Evolutionary conservation across 2,329 filamentous ascomycete genomes (phyloP).

Genomic region (Hortaea werneckii): DNA sequence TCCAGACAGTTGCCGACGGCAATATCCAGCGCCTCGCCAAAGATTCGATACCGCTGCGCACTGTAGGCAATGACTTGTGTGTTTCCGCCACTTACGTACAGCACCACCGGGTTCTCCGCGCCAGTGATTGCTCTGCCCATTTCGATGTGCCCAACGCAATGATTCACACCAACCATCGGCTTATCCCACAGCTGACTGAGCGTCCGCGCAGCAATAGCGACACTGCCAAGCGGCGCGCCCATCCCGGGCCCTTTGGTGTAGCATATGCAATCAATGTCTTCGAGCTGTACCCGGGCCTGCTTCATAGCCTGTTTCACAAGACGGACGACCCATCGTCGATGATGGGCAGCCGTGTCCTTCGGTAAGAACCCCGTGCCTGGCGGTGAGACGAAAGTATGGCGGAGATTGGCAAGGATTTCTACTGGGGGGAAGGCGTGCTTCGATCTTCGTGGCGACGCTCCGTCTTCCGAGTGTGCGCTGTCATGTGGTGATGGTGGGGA

Average conservation of each 20-base stretch:
- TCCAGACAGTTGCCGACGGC: conserved; percentile 97
- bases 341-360: conserved; percentile 90
- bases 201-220: conserved; percentile 76
- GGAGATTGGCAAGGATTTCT: conserved; percentile 79
- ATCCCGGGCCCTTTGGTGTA: conserved; percentile 94
- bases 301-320: conserved; percentile 71
- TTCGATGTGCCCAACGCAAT: conserved; percentile 97
- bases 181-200: conserved; percentile 75
- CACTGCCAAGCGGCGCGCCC: conserved; percentile 82
- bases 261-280: conserved; percentile 81
- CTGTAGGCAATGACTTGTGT: conserved; percentile 97
- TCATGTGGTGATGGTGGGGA: conserved; percentile 24
- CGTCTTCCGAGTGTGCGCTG: conserved; percentile 24
- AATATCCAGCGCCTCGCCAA: conserved; percentile 94
- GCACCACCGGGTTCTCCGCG: conserved; percentile 80
- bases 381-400: conserved; percentile 85
- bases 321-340: conserved; percentile 72
- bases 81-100: conserved; percentile 94
- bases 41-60: conserved; percentile 89
- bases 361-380: conserved; percentile 86
- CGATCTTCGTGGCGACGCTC: conserved; percentile 5
- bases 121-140: conserved; percentile 93
- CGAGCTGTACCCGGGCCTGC: conserved; percentile 51
- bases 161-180: conserved; percentile 89
- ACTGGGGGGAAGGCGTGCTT: conserved; percentile 34